Percentiles rank a stretch among this genome's conserved stretches.
Conservation (phyloP, 305 asterid species). For the Fraxinus nigra region DNA sequence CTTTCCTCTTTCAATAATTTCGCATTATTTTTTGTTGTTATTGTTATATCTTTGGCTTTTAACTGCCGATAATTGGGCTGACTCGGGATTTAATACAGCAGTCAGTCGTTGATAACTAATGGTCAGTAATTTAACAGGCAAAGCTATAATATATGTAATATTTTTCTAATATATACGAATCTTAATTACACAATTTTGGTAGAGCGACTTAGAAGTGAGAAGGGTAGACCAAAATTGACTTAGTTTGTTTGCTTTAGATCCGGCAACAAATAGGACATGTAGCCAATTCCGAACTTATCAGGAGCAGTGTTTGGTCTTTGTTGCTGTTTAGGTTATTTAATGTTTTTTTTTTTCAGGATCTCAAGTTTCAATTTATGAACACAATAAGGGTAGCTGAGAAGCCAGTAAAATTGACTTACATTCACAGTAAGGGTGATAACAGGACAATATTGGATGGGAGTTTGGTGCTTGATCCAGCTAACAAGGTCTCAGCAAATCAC, state of each 20-base stretch:
- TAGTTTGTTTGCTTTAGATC: background rate
- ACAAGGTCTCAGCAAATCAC: slow-evolving; percentile 84
- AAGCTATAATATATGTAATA: background rate
- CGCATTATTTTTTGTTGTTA: background rate
- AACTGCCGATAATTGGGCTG: background rate
- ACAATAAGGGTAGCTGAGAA: slow-evolving; percentile 58
- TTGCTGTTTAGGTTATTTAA: background rate
- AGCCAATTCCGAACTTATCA: background rate
- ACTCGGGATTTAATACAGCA: background rate
- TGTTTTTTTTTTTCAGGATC: slow-evolving; percentile 41
- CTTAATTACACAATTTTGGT: background rate
- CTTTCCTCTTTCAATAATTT: background rate
- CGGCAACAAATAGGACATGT: background rate
- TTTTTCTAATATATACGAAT: background rate
- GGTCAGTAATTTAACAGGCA: background rate
- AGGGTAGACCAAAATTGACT: background rate
- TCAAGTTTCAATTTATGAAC: slow-evolving; percentile 81
- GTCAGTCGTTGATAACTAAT: background rate
- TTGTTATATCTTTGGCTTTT: background rate
- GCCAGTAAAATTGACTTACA: slow-evolving; percentile 79
- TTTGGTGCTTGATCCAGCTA: slow-evolving; percentile 65
- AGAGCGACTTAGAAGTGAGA: background rate
- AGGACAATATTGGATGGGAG: slow-evolving; percentile 74
- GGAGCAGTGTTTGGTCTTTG: background rate
- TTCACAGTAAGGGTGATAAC: slow-evolving; percentile 56